Percentiles rank a stretch among this genome's conserved stretches.
phyloP scores from a whole-genome alignment of 495 filamentous ascomycete species.

The Xylaria palmicola region DNA sequence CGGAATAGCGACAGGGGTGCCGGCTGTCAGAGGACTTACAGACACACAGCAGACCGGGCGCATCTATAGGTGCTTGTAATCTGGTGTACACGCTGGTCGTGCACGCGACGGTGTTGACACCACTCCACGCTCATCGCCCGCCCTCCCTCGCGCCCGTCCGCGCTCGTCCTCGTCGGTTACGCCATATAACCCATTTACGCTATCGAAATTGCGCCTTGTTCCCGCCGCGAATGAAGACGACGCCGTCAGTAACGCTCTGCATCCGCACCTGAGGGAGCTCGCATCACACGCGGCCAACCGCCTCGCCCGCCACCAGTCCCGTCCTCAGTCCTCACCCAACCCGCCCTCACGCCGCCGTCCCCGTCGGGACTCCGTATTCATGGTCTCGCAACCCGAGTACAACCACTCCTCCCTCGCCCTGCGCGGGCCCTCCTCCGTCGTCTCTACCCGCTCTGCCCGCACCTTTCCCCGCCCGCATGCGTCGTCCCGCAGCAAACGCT shows the following conservation, averaged over 20 bases:
- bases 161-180: not conserved
- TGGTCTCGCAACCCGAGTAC: slow-evolving; percentile 74
- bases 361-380: slow-evolving; percentile 42
- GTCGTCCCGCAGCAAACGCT: slow-evolving; percentile 60
- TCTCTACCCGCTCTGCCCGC: slow-evolving; percentile 40
- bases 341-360: not conserved
- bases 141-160: not conserved
- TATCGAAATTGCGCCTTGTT: not conserved
- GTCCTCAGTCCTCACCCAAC: not conserved
- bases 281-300: no score
- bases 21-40: not conserved
- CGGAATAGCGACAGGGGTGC: slow-evolving; percentile 10
- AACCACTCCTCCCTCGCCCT: slow-evolving; percentile 48
- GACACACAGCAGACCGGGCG: no score
- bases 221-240: not conserved
- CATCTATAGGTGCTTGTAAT: no score
- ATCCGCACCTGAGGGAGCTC: not conserved
- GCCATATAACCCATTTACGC: not conserved
- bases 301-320: slow-evolving; percentile 4
- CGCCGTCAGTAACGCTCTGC: not conserved
- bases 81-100: slow-evolving; percentile 16
- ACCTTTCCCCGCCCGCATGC: slow-evolving; percentile 41
- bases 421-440: slow-evolving; percentile 59
- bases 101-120: slow-evolving; percentile 20
- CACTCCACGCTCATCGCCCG: slow-evolving; percentile 3